Conservation (phyloP, 768 basidiomycete genomes). For the Boletus edulis region DNA sequence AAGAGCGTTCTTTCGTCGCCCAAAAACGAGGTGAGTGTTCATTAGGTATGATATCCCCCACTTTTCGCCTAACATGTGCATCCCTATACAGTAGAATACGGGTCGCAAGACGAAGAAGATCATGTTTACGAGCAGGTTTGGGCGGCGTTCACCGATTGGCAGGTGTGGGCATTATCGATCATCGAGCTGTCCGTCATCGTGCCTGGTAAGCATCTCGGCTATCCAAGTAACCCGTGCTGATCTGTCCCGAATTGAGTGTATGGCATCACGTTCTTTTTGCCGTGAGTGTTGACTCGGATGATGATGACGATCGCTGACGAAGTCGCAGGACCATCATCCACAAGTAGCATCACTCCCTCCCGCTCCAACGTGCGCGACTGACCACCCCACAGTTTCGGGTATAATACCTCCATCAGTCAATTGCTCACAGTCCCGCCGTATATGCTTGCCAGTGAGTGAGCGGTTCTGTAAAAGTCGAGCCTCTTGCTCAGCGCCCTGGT, state of each 20-base stretch:
- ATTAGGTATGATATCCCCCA: background rate
- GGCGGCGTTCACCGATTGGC: conserved; percentile 4
- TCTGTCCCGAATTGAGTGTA: background rate
- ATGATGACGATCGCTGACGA: background rate
- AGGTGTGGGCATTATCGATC: conserved; percentile 1
- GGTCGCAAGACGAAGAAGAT: background rate
- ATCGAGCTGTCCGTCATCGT: background rate
- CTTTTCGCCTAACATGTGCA: background rate
- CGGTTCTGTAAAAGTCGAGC: too few species aligned
- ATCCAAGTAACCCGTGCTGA: background rate
- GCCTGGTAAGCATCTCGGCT: background rate
- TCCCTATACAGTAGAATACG: background rate
- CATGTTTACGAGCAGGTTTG: background rate
- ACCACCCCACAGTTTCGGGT: background rate
- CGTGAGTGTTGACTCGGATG: background rate
- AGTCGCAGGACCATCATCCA: conserved; percentile 3
- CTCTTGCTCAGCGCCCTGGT: background rate
- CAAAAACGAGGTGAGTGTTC: background rate
- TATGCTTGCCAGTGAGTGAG: background rate
- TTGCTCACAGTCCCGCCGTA: background rate
- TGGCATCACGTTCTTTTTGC: conserved; percentile 3
- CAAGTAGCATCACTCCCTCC: background rate
- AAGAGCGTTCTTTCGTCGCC: background rate
- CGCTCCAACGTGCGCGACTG: background rate
- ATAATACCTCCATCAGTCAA: background rate